Conservation (phyloP, 2,329 filamentous ascomycete genomes). For the Neofusicoccum ribis region DNA sequence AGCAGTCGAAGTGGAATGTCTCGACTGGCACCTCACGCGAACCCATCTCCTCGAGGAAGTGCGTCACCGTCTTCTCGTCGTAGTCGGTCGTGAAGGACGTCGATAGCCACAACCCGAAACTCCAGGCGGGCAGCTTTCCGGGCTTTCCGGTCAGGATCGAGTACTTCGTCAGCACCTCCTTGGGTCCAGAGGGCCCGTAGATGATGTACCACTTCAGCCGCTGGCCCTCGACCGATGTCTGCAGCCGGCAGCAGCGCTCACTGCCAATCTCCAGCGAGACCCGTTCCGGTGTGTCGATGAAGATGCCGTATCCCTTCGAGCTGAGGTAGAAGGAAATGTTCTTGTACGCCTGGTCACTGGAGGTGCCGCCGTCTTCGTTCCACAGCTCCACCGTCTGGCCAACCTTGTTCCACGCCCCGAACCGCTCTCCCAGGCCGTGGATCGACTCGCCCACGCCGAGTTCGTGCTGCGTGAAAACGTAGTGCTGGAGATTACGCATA, state of each 20-base stretch:
- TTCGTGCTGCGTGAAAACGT: conserved; percentile 49
- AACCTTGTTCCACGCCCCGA: conserved; percentile 74
- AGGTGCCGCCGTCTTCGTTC: conserved; percentile 64
- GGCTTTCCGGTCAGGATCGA: conserved; percentile 67
- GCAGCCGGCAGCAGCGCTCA: conserved; percentile 69
- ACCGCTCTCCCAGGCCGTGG: conserved; percentile 74
- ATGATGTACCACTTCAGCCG: conserved; percentile 73
- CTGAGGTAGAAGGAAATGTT: conserved; percentile 70
- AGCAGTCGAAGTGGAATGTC: conserved; percentile 76
- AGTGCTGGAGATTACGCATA: conserved; percentile 44
- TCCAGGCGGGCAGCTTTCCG: conserved; percentile 68
- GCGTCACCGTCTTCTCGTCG: conserved; percentile 66
- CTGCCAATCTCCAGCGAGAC: conserved; percentile 74
- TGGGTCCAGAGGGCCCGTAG: conserved; percentile 65
- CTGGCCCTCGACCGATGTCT: conserved; percentile 69
- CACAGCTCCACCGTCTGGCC: conserved; percentile 69
- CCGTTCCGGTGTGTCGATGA: conserved; percentile 69
- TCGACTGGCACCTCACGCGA: conserved; percentile 65
- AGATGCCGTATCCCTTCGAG: conserved; percentile 73
- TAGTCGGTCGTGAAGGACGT: conserved; percentile 76
- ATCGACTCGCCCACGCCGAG: conserved; percentile 61
- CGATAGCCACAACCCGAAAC: conserved; percentile 73
- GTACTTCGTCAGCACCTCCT: conserved; percentile 69
- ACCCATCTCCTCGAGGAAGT: conserved; percentile 69
- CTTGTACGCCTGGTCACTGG: conserved; percentile 71